Conservation (phyloP, 2,329 filamentous ascomycete genomes). For the Clonostachys chloroleuca region DNA sequence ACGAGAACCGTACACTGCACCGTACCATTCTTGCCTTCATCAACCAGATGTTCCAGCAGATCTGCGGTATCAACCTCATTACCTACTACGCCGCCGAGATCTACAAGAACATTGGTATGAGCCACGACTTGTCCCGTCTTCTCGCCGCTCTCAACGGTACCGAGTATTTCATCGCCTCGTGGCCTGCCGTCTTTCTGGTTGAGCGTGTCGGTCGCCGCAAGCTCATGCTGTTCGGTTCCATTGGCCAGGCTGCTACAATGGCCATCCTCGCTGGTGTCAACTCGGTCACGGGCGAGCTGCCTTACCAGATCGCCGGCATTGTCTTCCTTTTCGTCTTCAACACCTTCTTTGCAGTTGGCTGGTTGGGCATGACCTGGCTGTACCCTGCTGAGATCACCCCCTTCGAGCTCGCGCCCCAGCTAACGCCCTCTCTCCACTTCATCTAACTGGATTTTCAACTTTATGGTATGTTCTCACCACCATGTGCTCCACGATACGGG, state of each 20-base stretch:
- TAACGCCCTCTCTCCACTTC: slow-evolving; percentile 50
- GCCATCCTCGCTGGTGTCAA: slow-evolving; percentile 55
- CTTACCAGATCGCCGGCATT: slow-evolving; percentile 54
- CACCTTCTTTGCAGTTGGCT: slow-evolving; percentile 54
- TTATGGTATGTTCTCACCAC: slow-evolving; percentile 29
- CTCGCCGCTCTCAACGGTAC: slow-evolving; percentile 35
- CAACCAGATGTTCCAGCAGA: slow-evolving; percentile 62
- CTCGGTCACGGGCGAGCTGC: slow-evolving; percentile 38
- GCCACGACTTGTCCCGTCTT: slow-evolving; percentile 51
- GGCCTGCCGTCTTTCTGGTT: slow-evolving; percentile 56
- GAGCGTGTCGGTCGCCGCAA: slow-evolving; percentile 63
- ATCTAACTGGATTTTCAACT: slow-evolving; percentile 61
- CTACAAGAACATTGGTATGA: slow-evolving; percentile 50
- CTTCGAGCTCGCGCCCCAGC: slow-evolving; percentile 61
- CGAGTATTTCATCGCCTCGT: slow-evolving; percentile 59
- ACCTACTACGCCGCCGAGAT: slow-evolving; percentile 59
- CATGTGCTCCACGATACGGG: background rate
- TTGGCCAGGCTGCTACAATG: slow-evolving; percentile 61
- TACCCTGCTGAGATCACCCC: slow-evolving; percentile 63
- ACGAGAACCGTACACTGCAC: slow-evolving; percentile 51
- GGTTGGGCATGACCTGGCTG: slow-evolving; percentile 57
- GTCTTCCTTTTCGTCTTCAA: slow-evolving; percentile 63
- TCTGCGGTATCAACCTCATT: slow-evolving; percentile 59
- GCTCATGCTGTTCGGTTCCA: slow-evolving; percentile 67
- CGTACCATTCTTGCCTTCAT: slow-evolving; percentile 56